These are phyloP conservation scores for Solanum lycopersicoides DNA, from an alignment of 257 asterid genomes.

Conservation along the genomic window DNA sequence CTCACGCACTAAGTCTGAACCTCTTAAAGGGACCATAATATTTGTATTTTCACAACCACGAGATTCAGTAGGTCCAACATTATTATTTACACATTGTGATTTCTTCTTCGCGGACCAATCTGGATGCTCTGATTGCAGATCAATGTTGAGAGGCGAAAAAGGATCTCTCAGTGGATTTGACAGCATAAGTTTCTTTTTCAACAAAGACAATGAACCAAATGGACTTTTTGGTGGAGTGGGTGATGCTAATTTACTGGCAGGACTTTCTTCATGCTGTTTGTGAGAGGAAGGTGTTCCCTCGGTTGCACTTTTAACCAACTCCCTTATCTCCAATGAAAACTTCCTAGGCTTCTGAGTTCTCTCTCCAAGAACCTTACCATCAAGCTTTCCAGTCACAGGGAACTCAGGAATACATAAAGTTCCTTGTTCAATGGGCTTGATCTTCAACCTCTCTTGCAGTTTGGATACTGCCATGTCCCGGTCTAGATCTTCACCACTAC, in stretches of 20 bases:
- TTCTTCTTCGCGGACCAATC: conserved; percentile 22
- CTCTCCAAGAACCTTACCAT: conserved; percentile 26
- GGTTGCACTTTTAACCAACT: conserved; percentile 28
- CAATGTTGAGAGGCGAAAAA: conserved; percentile 43
- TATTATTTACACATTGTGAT: conserved; percentile 9
- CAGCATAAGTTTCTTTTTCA: conserved; percentile 34
- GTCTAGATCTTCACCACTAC: conserved; percentile 43
- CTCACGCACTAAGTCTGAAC: neutral
- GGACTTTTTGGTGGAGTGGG: conserved; percentile 69
- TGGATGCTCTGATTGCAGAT: conserved; percentile 22
- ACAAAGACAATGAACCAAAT: conserved; percentile 38
- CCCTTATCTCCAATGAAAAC: conserved; percentile 27
- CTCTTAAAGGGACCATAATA: neutral
- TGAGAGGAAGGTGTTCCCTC: conserved; percentile 14
- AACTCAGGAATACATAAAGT: conserved; percentile 29
- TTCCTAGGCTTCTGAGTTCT: conserved; percentile 24
- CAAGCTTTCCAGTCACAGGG: conserved; percentile 30
- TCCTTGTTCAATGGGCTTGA: conserved; percentile 52
- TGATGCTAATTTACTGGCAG: conserved; percentile 23
- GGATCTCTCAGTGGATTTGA: conserved; percentile 50
- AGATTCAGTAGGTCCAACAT: conserved; percentile 19
- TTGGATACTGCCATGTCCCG: conserved; percentile 46
- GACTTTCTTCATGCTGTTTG: conserved; percentile 14
- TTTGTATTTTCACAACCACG: neutral
- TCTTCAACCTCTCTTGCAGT: conserved; percentile 59